Conservation (phyloP, 2,329 filamentous ascomycete species). For the Boeremia lycopersici region DNA sequence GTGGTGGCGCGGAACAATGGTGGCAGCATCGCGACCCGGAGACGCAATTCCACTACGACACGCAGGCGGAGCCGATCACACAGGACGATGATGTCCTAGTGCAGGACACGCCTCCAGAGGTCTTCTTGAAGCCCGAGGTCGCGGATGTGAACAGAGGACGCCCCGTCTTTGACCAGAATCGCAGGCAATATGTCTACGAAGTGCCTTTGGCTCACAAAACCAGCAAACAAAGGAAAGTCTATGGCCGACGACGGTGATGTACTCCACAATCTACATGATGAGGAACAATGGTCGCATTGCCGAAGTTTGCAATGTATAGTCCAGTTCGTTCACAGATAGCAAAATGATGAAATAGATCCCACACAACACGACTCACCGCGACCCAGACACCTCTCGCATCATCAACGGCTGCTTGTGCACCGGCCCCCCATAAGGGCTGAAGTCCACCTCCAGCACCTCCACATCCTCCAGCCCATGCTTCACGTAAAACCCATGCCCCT, state of each 20-base stretch:
- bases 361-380: not conserved
- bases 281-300: not conserved
- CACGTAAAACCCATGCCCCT: slow-evolving; percentile 29
- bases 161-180: not conserved
- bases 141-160: not conserved
- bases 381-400: slow-evolving; percentile 14
- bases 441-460: slow-evolving; percentile 23
- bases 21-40: slow-evolving; percentile 8
- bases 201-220: not conserved
- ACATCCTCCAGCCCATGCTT: slow-evolving; percentile 36
- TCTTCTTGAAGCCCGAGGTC: not conserved
- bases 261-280: not conserved
- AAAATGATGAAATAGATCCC: not conserved
- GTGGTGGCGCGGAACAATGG: not conserved
- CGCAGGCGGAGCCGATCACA: slow-evolving; percentile 1
- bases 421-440: slow-evolving; percentile 24
- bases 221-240: slow-evolving; percentile 9
- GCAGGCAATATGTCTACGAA: not conserved
- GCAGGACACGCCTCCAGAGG: slow-evolving; percentile 12
- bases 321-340: not conserved
- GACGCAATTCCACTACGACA: slow-evolving; percentile 9
- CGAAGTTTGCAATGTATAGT: not conserved
- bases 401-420: slow-evolving; percentile 30
- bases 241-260: slow-evolving; percentile 7
- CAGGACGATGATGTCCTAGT: not conserved